Conservation (phyloP, 2,329 filamentous ascomycete species). For the Pleurostoma richardsiae region DNA sequence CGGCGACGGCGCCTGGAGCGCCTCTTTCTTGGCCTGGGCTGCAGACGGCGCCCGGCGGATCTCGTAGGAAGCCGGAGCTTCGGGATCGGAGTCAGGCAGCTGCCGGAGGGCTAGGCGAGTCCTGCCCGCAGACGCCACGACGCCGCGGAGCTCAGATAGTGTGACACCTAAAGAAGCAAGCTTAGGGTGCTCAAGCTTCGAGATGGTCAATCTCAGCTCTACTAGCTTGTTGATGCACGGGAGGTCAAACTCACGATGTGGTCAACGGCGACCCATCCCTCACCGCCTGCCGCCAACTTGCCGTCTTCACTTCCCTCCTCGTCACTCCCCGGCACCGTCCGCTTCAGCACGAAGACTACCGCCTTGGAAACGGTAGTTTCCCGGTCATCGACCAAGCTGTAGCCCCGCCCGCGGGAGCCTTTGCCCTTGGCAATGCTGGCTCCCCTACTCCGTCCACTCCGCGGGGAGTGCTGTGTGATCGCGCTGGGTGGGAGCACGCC, state of each 20-base stretch:
- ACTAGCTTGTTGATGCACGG: not conserved
- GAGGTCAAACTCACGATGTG: constrained; percentile 27
- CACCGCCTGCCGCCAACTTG: constrained; percentile 26
- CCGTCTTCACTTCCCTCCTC: constrained; percentile 24
- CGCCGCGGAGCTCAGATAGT: constrained; percentile 27
- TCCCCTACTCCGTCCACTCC: constrained; percentile 31
- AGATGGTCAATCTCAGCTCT: not conserved
- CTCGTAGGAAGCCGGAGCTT: constrained; percentile 24
- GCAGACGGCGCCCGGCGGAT: constrained; percentile 23
- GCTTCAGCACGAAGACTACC: constrained; percentile 33
- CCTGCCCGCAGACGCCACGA: constrained; percentile 25
- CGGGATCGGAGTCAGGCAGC: constrained; percentile 13
- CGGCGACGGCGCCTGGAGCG: constrained; percentile 16
- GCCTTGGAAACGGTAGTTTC: constrained; percentile 34
- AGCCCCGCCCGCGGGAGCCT: constrained; percentile 25
- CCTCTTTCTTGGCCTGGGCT: constrained; percentile 15
- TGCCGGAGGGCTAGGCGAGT: constrained; percentile 27
- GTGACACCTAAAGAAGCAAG: constrained; percentile 26
- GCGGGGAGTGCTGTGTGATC: constrained; percentile 23
- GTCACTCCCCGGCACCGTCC: constrained; percentile 27
- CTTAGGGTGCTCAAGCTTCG: constrained; percentile 27
- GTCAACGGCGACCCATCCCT: constrained; percentile 33
- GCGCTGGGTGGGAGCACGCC: constrained; percentile 29
- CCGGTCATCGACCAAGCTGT: constrained; percentile 34
- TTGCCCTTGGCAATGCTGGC: constrained; percentile 30